Evolutionary conservation across 805 yeast genomes (phyloP).

Genomic region (Saturnispora mendoncae): DNA sequence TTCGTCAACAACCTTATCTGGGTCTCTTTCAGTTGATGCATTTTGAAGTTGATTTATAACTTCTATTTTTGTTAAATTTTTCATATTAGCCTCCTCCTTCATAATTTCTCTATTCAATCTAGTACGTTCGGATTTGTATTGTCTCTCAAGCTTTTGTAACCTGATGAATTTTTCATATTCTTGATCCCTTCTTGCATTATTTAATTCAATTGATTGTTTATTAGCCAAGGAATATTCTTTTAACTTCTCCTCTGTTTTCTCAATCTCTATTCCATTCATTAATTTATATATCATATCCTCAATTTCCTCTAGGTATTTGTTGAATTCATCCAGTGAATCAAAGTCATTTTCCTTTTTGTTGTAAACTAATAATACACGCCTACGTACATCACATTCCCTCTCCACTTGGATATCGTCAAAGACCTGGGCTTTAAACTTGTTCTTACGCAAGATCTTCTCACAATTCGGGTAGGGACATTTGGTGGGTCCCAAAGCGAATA

Average conservation of each 20-base stretch:
- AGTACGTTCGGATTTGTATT: constrained; percentile 59
- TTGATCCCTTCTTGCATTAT: constrained; percentile 62
- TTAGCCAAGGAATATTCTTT: constrained; percentile 65
- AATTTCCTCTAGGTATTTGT: constrained; percentile 72
- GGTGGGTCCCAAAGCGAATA: constrained; percentile 90
- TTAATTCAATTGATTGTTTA: constrained; percentile 65
- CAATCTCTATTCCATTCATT: constrained; percentile 60
- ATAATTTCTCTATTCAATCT: constrained; percentile 52
- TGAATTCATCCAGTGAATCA: constrained; percentile 47
- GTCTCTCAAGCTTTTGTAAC: constrained; percentile 61
- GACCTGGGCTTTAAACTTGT: constrained; percentile 83
- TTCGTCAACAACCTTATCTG: constrained; percentile 40
- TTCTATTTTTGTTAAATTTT: constrained; percentile 42
- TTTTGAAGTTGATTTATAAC: constrained; percentile 41
- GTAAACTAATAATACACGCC: constrained; percentile 64
- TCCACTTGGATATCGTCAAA: constrained; percentile 89
- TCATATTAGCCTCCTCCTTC: constrained; percentile 39
- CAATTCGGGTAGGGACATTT: constrained; percentile 94
- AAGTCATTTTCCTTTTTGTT: constrained; percentile 78
- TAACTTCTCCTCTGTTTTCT: constrained; percentile 56
- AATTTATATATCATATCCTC: constrained; percentile 76
- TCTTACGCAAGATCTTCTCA: constrained; percentile 76
- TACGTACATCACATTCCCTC: constrained; percentile 84
- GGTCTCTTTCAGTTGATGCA: constrained; percentile 27
- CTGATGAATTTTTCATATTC: constrained; percentile 58